Base-by-base conservation (phyloP, 73 alveolate genomes). In the Effrenium voratum region DNA sequence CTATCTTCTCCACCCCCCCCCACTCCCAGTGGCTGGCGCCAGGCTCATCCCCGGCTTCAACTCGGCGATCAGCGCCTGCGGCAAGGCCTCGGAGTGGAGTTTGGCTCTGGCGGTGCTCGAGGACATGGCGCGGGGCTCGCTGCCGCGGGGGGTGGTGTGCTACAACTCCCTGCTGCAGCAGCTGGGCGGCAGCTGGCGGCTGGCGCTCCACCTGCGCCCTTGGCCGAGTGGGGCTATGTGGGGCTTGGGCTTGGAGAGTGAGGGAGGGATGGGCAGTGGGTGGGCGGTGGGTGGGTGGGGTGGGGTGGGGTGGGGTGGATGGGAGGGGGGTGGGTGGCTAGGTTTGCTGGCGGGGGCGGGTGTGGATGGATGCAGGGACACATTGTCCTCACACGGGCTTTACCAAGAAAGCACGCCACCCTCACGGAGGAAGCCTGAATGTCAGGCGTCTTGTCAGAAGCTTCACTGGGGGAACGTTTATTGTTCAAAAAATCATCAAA, bases 21-120 rank as follows among this genome's bases (percentile, higher is more conserved):
- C 36, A 30, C 26, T 15, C n/a, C 41, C 41, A 26, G 2, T 41
- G 30, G 12, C 41, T 41, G 85, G 85, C 85, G 85, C 16, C 75
- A 82, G 34, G 72, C 40, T 87, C 72, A 87, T 44, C 44, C 95
- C 84, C 44, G 84, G 95, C 38, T 43, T 1, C 70, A 87, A 87
- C 59, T 87, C 95, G 46, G 47, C 44, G 40, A 87, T 87, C 57
- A 87, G 95, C 26, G 85, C 95, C 28, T 87, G 95, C n/a, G 95
- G 10, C 40, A 59, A 19, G n/a, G n/a, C 47, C 36, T 3, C 45
- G 41, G 34, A 24, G 77, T 2, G 72, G 16, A 22, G 16, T 57
- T 57, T 57, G 16, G 16, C 6, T 2, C 72, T 22, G 28, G 3
- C 79, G 79, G 8, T 66, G 26, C 28, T 0, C 16, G 72, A 55